These are phyloP conservation scores for Trichoderma erinaceum DNA, from an alignment of 495 filamentous ascomycete genomes.

Conservation along the genomic window DNA sequence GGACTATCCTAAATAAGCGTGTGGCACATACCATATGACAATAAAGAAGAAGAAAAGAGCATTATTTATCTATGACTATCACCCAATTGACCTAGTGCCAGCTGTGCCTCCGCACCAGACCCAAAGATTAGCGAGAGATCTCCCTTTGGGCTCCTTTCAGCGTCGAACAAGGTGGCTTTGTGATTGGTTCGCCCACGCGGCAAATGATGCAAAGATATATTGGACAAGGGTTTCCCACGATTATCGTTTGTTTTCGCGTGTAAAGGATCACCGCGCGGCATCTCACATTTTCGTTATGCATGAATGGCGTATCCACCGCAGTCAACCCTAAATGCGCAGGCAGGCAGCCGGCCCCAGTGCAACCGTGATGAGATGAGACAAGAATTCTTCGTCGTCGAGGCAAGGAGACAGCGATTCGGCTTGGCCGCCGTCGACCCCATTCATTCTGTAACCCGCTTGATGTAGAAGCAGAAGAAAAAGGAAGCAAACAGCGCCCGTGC, in stretches of 20 bases:
- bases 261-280: not conserved
- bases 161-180: not conserved
- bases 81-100: not conserved
- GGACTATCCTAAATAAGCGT: constrained; percentile 64
- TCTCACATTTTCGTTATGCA: constrained; percentile 9
- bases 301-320: not conserved
- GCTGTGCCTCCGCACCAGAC: constrained; percentile 4
- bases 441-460: not conserved
- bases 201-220: not conserved
- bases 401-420: not conserved
- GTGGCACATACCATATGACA: not conserved
- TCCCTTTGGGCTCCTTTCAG: not conserved
- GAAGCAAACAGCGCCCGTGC: constrained; percentile 9
- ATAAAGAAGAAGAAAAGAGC: not conserved
- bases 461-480: not conserved
- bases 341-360: not conserved
- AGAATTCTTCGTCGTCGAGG: not conserved
- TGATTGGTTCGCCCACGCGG: constrained; percentile 6
- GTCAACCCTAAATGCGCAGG: not conserved
- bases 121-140: constrained; percentile 14
- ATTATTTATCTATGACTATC: not conserved
- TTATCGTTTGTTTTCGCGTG: not conserved
- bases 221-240: not conserved
- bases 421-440: constrained; percentile 9
- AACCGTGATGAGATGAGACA: constrained; percentile 11